phyloP scores from a whole-genome alignment of 805 yeast genomes.

The Myxozyma neotropica region DNA sequence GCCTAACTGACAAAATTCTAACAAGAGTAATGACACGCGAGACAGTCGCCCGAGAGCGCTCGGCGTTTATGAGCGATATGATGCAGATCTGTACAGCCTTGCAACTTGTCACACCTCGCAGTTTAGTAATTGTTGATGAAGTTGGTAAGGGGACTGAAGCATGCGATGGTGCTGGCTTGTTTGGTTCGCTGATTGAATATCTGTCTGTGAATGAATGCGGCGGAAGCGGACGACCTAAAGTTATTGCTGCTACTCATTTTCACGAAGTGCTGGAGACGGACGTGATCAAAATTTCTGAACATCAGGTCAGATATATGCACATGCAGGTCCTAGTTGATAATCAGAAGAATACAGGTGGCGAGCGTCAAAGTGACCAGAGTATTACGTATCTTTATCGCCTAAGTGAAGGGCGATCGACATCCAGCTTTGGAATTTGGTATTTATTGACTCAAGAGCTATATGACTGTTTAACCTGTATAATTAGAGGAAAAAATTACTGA shows the following conservation, averaged over 20 bases:
- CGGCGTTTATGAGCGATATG: constrained; percentile 56
- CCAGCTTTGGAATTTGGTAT: constrained; percentile 27
- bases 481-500: too few relatives aligned
- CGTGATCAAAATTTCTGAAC: background rate
- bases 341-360: background rate
- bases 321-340: constrained; percentile 43
- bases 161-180: constrained; percentile 47
- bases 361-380: constrained; percentile 16
- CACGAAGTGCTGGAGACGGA: constrained; percentile 39
- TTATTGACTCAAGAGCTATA: too few relatives aligned
- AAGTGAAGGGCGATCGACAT: constrained; percentile 20
- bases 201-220: constrained; percentile 22
- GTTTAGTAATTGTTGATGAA: constrained; percentile 55
- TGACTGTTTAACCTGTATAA: too few relatives aligned
- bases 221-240: constrained; percentile 36
- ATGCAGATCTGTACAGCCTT: constrained; percentile 50
- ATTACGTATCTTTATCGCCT: constrained; percentile 24
- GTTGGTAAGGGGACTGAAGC: constrained; percentile 57
- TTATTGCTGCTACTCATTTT: constrained; percentile 50
- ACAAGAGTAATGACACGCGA: constrained; percentile 52
- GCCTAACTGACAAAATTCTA: constrained; percentile 52
- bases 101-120: constrained; percentile 45
- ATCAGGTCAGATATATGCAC: constrained; percentile 43
- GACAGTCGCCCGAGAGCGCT: constrained; percentile 45
- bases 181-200: constrained; percentile 46